Evolutionary conservation across 768 basidiomycete species (phyloP), one percentile per base, ranked within the genome.

Genomic region (Psilocybe cyanescens): DNA sequence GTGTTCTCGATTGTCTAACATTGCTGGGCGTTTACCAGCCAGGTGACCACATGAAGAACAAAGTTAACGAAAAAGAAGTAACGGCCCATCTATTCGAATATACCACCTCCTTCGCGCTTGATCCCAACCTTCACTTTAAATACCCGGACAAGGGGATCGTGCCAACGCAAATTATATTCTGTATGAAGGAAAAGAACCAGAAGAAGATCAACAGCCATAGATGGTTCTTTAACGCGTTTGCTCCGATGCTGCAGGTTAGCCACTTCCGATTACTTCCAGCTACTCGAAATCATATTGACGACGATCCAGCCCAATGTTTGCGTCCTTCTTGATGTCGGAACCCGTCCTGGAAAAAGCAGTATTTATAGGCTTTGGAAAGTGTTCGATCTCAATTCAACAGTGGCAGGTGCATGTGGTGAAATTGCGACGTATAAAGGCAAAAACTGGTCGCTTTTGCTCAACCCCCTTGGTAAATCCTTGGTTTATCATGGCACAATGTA

Each of bases 211-310:
- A 97, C 72, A 93, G 91, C 50, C 95, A 97, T 69, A 81, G 96
- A 51, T 98, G 96, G 96, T 97, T 96, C 75, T 97, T 99, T 76
- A 98, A 97, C 71, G 96, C 94, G 0, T 92, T 98, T 71, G 91
- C 85, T 0, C 82, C 89, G 0, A 78, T 96, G 72, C 75, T 98
- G 30, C 91, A 92, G 76, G 92, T 90, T 45, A n/a, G 82, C 46
- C 16, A 17, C 11, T 17, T 31, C 44, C 2, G 44, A 11, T 39
- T 41, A 30, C 11, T 44, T 24, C 24, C 6, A 49, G 16, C 28
- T 17, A 17, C 35, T 39, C 37, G 45, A 7, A 65, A 28, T 46
- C 19, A 14, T 52, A 16, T 39, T 59, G 46, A 61, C n/a, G 7
- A 31, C 33, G 28, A 62, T 57, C 46, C 65, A 92, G 91, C 91